Evolutionary conservation across 2,329 filamentous ascomycete genomes (phyloP).

Genomic region (Pleoardoris graminearum): DNA sequence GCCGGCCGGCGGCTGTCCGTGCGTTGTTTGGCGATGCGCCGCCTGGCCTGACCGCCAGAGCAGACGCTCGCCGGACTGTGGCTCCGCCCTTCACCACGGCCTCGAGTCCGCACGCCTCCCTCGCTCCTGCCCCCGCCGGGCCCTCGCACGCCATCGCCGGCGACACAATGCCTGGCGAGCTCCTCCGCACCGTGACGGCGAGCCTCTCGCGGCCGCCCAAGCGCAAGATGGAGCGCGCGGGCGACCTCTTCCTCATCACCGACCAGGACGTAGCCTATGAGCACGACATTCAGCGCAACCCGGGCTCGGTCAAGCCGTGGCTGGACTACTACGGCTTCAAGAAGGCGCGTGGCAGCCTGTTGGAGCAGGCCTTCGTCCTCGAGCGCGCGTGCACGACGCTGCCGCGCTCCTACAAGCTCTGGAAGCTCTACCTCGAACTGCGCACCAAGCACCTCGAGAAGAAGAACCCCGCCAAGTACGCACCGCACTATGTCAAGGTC

Average conservation of each 20-base stretch:
- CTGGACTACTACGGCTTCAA: conserved; percentile 93
- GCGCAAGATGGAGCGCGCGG: conserved; percentile 41
- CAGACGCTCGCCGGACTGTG: too few relatives aligned
- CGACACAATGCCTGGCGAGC: conserved; percentile 51
- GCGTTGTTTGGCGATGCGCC: conserved; percentile 5
- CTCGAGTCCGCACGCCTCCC: conserved; percentile 17
- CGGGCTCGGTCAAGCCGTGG: conserved; percentile 89
- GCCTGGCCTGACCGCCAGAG: conserved; percentile 9
- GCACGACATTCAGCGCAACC: conserved; percentile 87
- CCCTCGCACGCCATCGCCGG: conserved; percentile 31
- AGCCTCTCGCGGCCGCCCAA: conserved; percentile 41
- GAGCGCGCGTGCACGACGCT: conserved; percentile 89
- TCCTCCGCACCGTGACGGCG: conserved; percentile 44
- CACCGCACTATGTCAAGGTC: conserved; percentile 85
- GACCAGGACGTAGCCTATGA: conserved; percentile 95
- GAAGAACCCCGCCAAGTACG: conserved; percentile 80
- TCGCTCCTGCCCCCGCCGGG: conserved; percentile 36
- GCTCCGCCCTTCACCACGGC: conserved; percentile 33
- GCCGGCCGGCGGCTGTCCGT: neutral
- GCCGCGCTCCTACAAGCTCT: conserved; percentile 95
- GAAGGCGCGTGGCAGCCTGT: conserved; percentile 76
- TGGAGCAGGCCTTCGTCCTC: conserved; percentile 85
- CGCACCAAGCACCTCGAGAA: conserved; percentile 78
- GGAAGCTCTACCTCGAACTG: conserved; percentile 94
- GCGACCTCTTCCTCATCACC: conserved; percentile 58